Conservation (phyloP, 164 flowering plant genomes). For the Houttuynia cordata region DNA sequence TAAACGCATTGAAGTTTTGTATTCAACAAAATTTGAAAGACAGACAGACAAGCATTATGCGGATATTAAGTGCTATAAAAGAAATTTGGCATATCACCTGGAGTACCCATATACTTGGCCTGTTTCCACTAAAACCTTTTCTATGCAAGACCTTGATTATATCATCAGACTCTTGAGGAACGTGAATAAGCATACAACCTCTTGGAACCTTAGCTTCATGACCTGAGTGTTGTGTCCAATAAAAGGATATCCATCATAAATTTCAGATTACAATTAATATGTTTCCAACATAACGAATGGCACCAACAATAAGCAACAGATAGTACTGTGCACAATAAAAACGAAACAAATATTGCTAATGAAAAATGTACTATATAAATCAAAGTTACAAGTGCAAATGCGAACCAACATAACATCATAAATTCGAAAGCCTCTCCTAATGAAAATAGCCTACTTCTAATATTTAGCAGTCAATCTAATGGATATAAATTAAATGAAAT, state of each 20-base stretch:
- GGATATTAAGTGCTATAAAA: too few relatives aligned
- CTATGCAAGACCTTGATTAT: constrained; percentile 25
- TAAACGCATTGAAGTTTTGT: too few relatives aligned
- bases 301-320: neutral
- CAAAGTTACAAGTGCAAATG: neutral
- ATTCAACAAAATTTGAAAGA: neutral
- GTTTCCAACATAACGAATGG: too few relatives aligned
- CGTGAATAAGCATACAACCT: constrained; percentile 47
- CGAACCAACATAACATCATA: too few relatives aligned
- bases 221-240: constrained; percentile 16
- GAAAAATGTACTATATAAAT: too few relatives aligned
- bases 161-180: constrained; percentile 46
- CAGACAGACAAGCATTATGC: neutral
- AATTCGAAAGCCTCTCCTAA: neutral
- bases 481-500: neutral
- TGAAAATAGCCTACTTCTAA: neutral
- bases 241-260: neutral
- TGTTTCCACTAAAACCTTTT: constrained; percentile 59
- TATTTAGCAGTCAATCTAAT: neutral
- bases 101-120: constrained; percentile 69
- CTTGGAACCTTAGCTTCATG: constrained; percentile 68
- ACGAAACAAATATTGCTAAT: neutral
- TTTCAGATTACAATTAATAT: neutral
- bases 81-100: constrained; percentile 34
- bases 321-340: neutral